Evolutionary conservation across 495 filamentous ascomycete species (phyloP).

Genomic region (Lophiostoma macrostomum): DNA sequence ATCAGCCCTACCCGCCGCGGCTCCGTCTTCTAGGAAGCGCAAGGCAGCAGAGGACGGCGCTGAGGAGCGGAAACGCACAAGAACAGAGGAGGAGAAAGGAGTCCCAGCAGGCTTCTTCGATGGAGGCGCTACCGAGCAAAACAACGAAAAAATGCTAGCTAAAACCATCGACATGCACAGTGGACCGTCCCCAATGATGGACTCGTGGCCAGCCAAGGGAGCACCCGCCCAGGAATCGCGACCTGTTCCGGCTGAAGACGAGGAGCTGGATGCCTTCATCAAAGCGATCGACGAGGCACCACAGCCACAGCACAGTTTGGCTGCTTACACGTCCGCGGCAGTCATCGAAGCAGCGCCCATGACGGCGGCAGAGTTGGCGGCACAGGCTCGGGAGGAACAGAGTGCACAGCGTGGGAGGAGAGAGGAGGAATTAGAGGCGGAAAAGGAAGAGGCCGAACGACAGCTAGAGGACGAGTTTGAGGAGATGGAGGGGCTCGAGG

Average conservation of each 20-base stretch:
- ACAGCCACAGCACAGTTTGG: constrained; percentile 35
- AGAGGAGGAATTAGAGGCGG: constrained; percentile 69
- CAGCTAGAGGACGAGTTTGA: constrained; percentile 86
- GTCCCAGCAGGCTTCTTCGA: constrained; percentile 31
- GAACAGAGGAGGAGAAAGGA: constrained; percentile 14
- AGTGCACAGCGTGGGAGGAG: constrained; percentile 50
- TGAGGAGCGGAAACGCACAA: constrained; percentile 45
- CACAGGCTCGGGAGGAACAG: constrained; percentile 58
- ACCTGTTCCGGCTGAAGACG: constrained; percentile 9
- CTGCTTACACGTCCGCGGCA: constrained; percentile 37
- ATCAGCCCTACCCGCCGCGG: constrained; percentile 49
- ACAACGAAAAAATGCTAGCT: background rate
- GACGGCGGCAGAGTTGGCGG: constrained; percentile 68
- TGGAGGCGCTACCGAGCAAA: background rate
- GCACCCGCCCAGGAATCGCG: background rate
- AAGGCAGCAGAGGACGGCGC: constrained; percentile 52
- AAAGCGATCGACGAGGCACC: constrained; percentile 63
- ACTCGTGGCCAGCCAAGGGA: too few relatives aligned
- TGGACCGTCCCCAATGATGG: too few relatives aligned
- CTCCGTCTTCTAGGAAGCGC: constrained; percentile 55
- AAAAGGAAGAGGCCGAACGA: constrained; percentile 80
- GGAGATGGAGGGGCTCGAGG: constrained; percentile 88
- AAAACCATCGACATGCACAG: too few relatives aligned
- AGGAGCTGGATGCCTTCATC: constrained; percentile 19
- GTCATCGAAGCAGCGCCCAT: constrained; percentile 71